Evolutionary conservation across 75 land plant genomes (phyloP), one percentile per base, ranked within the genome.

Genomic region (Larix kaempferi): DNA sequence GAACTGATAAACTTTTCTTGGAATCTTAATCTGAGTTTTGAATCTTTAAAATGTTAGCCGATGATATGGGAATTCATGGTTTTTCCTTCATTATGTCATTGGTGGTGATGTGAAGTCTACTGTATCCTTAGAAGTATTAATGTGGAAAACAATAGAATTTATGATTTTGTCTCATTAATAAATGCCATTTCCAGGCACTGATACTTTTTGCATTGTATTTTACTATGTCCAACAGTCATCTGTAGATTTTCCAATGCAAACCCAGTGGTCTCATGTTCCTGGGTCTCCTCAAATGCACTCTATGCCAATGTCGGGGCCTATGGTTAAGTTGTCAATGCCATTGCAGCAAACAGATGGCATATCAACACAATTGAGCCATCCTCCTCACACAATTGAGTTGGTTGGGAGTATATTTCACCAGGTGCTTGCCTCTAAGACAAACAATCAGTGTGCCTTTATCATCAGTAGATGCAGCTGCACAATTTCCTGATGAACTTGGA

Each of bases 231-330:
- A 60, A 19, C 88, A 90, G 89, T 27, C 92, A 25, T 71, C 90
- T 3, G 62, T 83, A 3, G 95, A 90, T 41, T 64, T 84, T 37
- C 77, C 93, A 41, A 74, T 80, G 49, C 91, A 85, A 86, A 84
- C 91, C 73, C 88, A 80, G 6, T 95, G 98, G 98, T 78, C 88
- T 2, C 88, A 85, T 77, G 74, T 84, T 26, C 83, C 94, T 64
- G 87, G 86, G 33, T 58, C 88, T 1, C 83, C 86, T 60, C 39
- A 41, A 41, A 19, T 76, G 56, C 83, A 81, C 16, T 62, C 60
- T 63, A 77, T 83, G 59, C 82, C 82, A 54, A 83, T 87, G 56
- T 81, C 95, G 23, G 79, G 88, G 15, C 87, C 88, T 15, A 49
- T 55, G 33, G 76, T 82, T 77, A 79, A 75, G 55, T 54, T 83